phyloP scores from a whole-genome alignment of 2,329 filamentous ascomycete species.

The Blastomyces gilchristii region DNA sequence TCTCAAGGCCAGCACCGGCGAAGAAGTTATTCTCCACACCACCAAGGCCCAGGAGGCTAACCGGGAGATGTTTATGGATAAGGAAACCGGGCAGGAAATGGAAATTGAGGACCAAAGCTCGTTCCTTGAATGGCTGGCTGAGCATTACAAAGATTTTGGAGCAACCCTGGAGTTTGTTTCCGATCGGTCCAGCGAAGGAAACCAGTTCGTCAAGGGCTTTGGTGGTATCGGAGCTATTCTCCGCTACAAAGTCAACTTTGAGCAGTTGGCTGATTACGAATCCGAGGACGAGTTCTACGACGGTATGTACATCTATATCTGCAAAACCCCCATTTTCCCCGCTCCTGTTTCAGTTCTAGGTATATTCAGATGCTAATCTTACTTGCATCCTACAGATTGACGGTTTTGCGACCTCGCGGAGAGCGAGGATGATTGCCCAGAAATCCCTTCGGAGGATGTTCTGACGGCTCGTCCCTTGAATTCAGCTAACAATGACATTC shows the following conservation, averaged over 20 bases:
- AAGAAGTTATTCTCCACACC: conserved; percentile 69
- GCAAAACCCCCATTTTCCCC: background rate
- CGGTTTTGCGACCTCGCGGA: conserved; percentile 75
- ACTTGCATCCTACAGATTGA: conserved; percentile 54
- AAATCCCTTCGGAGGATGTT: conserved; percentile 42
- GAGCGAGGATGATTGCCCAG: conserved; percentile 68
- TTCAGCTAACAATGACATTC: conserved; percentile 26
- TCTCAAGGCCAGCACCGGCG: conserved; percentile 66
- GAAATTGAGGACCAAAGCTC: conserved; percentile 77
- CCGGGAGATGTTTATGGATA: conserved; percentile 85
- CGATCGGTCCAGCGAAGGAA: conserved; percentile 92
- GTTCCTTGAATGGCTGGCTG: conserved; percentile 99
- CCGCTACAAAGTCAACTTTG: conserved; percentile 99
- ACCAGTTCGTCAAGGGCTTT: conserved; percentile 99
- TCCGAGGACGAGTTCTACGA: conserved; percentile 93
- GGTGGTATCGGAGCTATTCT: conserved; percentile 96
- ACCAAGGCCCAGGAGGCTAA: conserved; percentile 75
- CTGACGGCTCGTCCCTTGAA: conserved; percentile 44
- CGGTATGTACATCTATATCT: conserved; percentile 30
- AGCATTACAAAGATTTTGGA: conserved; percentile 97
- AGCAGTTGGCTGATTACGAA: conserved; percentile 85
- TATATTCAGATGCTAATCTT: background rate
- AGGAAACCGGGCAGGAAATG: conserved; percentile 94
- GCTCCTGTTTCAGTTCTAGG: background rate
- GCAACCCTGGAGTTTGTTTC: conserved; percentile 94